Conservation (phyloP, 768 basidiomycete genomes). For the Mycena filopes region DNA sequence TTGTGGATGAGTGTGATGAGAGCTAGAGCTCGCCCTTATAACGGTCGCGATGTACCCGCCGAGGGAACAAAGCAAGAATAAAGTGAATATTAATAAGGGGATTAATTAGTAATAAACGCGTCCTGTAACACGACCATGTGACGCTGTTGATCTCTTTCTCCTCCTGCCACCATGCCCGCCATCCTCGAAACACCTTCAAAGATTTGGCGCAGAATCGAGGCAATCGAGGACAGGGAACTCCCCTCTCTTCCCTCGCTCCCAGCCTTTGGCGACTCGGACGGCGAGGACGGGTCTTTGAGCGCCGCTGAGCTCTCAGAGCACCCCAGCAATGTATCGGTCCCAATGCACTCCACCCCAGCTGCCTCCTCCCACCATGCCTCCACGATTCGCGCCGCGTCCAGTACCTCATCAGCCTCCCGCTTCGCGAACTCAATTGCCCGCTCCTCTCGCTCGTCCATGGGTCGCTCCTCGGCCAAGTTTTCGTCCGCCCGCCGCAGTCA, state of each 20-base stretch:
- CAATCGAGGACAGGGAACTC: slow-evolving; percentile 78
- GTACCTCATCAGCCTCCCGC: slow-evolving; percentile 59
- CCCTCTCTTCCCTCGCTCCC: slow-evolving; percentile 86
- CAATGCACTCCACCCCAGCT: slow-evolving; percentile 76
- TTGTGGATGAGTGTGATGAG: neutral
- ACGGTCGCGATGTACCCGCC: too few relatives aligned
- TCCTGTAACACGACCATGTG: too few relatives aligned
- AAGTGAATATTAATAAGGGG: too few relatives aligned
- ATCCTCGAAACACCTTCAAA: slow-evolving; percentile 85
- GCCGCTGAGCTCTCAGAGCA: slow-evolving; percentile 50
- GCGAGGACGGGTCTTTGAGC: slow-evolving; percentile 40
- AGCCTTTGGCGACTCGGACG: slow-evolving; percentile 71
- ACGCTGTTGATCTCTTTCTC: too few relatives aligned
- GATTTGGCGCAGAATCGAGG: slow-evolving; percentile 86
- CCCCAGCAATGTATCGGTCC: slow-evolving; percentile 54
- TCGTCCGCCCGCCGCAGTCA: slow-evolving; percentile 44
- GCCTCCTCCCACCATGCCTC: slow-evolving; percentile 60
- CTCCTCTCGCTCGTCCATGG: slow-evolving; percentile 49
- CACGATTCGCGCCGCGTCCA: slow-evolving; percentile 58
- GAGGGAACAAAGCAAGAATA: too few relatives aligned
- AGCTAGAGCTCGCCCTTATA: too few relatives aligned
- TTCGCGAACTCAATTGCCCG: slow-evolving; percentile 63
- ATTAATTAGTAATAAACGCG: too few relatives aligned
- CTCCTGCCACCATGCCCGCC: slow-evolving; percentile 51
- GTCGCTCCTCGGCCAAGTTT: slow-evolving; percentile 43